Base-by-base conservation (phyloP, 75 land plant species). In the Ceratopteris richardii region DNA sequence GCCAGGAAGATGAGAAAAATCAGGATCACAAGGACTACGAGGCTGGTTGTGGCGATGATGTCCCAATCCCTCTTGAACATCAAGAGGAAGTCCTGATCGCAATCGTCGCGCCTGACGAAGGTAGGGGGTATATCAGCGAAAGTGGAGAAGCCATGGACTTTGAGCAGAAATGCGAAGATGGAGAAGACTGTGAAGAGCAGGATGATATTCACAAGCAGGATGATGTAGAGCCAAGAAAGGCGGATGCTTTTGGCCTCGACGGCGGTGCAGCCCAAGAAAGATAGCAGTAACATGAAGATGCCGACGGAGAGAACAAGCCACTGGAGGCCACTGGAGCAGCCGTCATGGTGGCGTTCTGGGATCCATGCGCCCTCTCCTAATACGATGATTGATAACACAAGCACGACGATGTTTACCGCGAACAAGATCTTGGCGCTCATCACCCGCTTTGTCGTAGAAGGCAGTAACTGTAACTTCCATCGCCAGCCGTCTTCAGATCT, bases 131-230 rank as follows among this genome's bases (percentile, higher is more conserved):
- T 14, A 40, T 9, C 42, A 40, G 42, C 9, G 14, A 40, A 9
- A 40, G 42, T 14, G 14, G 42, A 40, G 51, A 48, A 48, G 29
- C 92, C 88, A 13, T 63, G 66, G 53, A 75, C 81, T 5, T 93
- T 90, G 18, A 90, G 85, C 17, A 74, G 76, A 36, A 87, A 79
- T 0, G 83, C 75, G 47, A 90, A 84, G 23, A 81, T 43, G 17
- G 92, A 83, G 82, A 90, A 83, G 52, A 58, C 59, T 41, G 77
- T 42, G 18, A 83, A 62, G 31, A 69, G 51, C 20, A 90, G 37
- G 37, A 90, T 87, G 64, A 90, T 71, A 30, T 83, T 25, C 62
- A 84, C 71, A 77, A 82, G 76, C 55, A 87, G 72, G n/a, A 79
- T 30, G 14, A 83, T 67, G 60, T 90, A 90, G 48, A 81, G 41